phyloP scores from a whole-genome alignment of 192 early-diverging fungal species.

The Coemansia sp. region DNA sequence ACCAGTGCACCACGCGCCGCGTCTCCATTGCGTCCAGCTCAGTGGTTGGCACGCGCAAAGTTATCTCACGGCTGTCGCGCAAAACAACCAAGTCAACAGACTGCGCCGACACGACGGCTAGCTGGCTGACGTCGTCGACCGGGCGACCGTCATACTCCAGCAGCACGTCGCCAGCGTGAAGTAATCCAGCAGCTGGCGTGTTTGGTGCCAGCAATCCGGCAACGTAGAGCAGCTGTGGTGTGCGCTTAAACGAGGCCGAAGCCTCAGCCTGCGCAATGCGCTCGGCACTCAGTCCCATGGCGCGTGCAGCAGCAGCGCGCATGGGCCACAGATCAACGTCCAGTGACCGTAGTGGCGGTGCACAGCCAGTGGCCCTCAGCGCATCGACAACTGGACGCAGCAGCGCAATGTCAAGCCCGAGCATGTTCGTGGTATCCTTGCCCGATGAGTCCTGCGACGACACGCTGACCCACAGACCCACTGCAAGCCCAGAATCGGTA shows the following conservation, averaged over 20 bases:
- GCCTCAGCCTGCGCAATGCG: slow-evolving; percentile 59
- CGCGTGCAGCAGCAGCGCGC: slow-evolving; percentile 67
- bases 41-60: slow-evolving; percentile 66
- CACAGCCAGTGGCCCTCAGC: slow-evolving; percentile 41
- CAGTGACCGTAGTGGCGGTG: slow-evolving; percentile 58
- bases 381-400: slow-evolving; percentile 52
- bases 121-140: slow-evolving; percentile 61
- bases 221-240: slow-evolving; percentile 60
- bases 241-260: slow-evolving; percentile 21
- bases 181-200: slow-evolving; percentile 53
- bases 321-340: slow-evolving; percentile 72
- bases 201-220: slow-evolving; percentile 57
- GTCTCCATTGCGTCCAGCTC: slow-evolving; percentile 61
- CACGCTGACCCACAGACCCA: slow-evolving; percentile 69
- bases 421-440: slow-evolving; percentile 67
- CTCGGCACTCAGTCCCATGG: slow-evolving; percentile 61
- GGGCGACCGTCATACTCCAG: slow-evolving; percentile 61
- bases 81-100: slow-evolving; percentile 62
- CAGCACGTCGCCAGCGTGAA: slow-evolving; percentile 68
- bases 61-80: slow-evolving; percentile 70
- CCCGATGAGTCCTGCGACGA: slow-evolving; percentile 68
- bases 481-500: slow-evolving; percentile 57
- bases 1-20: slow-evolving; percentile 77
- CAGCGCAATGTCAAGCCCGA: slow-evolving; percentile 40
- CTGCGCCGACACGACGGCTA: slow-evolving; percentile 55